These are phyloP conservation scores for Mycena crocata DNA, from an alignment of 768 basidiomycete genomes.

Conservation along the genomic window DNA sequence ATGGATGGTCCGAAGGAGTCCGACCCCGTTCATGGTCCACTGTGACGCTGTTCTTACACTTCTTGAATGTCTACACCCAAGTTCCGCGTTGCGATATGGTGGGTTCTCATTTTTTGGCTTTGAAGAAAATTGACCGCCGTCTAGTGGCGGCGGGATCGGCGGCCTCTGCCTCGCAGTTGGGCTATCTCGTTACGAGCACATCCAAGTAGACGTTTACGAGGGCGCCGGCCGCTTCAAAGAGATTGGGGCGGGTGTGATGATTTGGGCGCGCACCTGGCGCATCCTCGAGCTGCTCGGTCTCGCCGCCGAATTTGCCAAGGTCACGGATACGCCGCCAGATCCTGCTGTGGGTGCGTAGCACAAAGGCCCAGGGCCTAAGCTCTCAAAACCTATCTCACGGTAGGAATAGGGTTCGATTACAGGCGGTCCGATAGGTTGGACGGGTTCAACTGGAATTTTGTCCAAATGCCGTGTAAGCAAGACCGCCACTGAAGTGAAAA, in stretches of 20 bases:
- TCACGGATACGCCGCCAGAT: conserved; percentile 48
- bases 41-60: not conserved
- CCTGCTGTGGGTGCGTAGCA: conserved; percentile 41
- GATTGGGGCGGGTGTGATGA: conserved; percentile 61
- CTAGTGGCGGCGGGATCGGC: conserved; percentile 27
- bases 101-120: not conserved
- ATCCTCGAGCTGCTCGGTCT: conserved; percentile 58
- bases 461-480: conserved; percentile 55
- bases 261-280: conserved; percentile 60
- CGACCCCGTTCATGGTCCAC: not conserved
- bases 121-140: not conserved
- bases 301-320: conserved; percentile 43
- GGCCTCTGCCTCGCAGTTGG: conserved; percentile 44
- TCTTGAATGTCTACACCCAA: conserved; percentile 14
- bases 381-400: conserved; percentile 11
- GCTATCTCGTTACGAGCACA: conserved; percentile 50
- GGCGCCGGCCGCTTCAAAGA: conserved; percentile 59
- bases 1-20: not conserved
- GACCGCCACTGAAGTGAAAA: no score
- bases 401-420: conserved; percentile 60
- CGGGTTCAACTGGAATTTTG: conserved; percentile 53
- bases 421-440: conserved; percentile 56
- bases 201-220: conserved; percentile 61
- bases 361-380: not conserved
- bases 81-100: conserved; percentile 30